Percentiles rank a stretch among this genome's conserved stretches.
Conservation (phyloP, 1,284 basidiomycete species). For the Neonothopanus nambi region DNA sequence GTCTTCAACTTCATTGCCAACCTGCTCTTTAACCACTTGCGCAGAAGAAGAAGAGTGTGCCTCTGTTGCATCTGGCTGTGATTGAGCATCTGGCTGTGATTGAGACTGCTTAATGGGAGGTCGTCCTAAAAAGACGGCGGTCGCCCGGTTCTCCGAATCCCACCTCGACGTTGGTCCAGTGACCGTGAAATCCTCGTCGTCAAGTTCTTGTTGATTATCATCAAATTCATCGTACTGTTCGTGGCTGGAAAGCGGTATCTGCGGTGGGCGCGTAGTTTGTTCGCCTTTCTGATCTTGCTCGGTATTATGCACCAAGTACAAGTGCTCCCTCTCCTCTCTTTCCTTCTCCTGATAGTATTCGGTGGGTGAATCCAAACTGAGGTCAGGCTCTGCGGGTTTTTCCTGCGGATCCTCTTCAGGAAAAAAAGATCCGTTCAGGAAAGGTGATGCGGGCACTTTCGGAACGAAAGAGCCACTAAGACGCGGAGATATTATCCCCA, state of each 20-base stretch:
- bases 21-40: background rate
- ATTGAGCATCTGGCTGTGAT: too few species aligned
- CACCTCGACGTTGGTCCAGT: constrained; percentile 27
- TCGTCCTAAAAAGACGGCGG: constrained; percentile 24
- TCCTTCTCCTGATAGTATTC: constrained; percentile 13
- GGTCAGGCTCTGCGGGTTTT: background rate
- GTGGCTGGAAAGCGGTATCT: background rate
- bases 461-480: constrained; percentile 20
- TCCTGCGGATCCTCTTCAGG: too few species aligned
- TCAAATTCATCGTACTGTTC: background rate
- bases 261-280: background rate
- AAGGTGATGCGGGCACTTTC: constrained; percentile 13
- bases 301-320: background rate
- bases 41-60: constrained; percentile 9
- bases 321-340: background rate
- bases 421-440: constrained; percentile 2
- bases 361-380: constrained; percentile 14
- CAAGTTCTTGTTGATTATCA: constrained; percentile 9
- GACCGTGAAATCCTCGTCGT: constrained; percentile 13
- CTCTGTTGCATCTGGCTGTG: constrained; percentile 18
- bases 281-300: background rate
- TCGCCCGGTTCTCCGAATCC: constrained; percentile 27
- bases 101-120: constrained; percentile 21
- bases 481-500: constrained; percentile 31
- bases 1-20: background rate